These are phyloP conservation scores for Rhodosporidiobolus sp. DNA, from an alignment of 768 basidiomycete species.

Conservation along the genomic window DNA sequence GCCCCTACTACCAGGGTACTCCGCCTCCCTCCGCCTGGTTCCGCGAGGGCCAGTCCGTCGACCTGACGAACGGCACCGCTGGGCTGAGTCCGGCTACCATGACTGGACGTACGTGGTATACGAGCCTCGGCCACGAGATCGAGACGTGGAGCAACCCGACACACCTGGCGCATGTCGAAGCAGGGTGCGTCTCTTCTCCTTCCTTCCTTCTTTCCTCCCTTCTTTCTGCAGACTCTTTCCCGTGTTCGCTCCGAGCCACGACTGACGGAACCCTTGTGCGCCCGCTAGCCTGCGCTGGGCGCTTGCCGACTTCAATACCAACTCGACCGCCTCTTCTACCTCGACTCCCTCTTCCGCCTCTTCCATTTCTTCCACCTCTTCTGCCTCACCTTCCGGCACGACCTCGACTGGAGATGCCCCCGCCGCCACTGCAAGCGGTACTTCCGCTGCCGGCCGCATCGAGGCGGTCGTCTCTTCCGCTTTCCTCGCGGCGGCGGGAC, in stretches of 20 bases:
- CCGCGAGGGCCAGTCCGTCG: slow-evolving; percentile 23
- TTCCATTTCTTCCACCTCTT: not conserved
- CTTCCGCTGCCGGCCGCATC: not conserved
- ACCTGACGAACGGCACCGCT: slow-evolving; percentile 31
- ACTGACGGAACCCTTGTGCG: not conserved
- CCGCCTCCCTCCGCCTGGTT: slow-evolving; percentile 34
- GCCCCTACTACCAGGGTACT: slow-evolving; percentile 25
- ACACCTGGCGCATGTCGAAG: not conserved
- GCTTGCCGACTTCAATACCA: not conserved
- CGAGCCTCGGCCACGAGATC: slow-evolving; percentile 22
- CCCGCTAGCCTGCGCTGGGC: slow-evolving; percentile 25
- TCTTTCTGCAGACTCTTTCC: not conserved
- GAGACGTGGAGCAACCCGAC: slow-evolving; percentile 12
- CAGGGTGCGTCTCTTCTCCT: slow-evolving; percentile 9
- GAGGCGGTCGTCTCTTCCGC: too few relatives aligned
- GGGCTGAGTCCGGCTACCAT: not conserved
- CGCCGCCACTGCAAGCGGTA: not conserved
- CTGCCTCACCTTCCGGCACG: not conserved
- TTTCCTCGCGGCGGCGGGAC: too few relatives aligned
- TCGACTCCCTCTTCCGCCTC: not conserved
- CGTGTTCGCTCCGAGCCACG: not conserved
- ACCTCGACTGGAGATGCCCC: not conserved
- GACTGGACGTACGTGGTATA: slow-evolving; percentile 34
- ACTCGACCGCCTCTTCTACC: not conserved
- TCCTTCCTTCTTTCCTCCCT: not conserved